Evolutionary conservation across 2,329 filamentous ascomycete genomes (phyloP).

Genomic region (Pseudofabraea citricarpa): DNA sequence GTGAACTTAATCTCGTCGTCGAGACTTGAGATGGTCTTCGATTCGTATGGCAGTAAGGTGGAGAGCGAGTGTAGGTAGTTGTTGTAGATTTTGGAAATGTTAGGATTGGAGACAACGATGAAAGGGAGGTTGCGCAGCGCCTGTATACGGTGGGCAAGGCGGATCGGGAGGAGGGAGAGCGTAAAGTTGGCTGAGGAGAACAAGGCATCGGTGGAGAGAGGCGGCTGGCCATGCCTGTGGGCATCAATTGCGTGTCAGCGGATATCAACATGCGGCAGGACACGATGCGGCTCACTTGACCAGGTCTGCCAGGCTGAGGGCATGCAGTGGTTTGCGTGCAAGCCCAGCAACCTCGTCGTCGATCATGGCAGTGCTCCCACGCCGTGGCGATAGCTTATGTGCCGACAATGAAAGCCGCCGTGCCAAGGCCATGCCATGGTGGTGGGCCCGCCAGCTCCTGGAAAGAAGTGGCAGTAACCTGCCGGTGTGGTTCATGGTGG

Average conservation of each 20-base stretch:
- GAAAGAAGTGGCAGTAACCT: constrained; percentile 32
- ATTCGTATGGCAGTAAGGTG: constrained; percentile 74
- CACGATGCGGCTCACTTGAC: constrained; percentile 60
- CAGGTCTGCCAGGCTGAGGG: constrained; percentile 80
- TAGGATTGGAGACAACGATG: constrained; percentile 96
- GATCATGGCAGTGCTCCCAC: constrained; percentile 45
- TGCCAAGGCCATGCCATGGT: too few species aligned
- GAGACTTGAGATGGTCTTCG: constrained; percentile 59
- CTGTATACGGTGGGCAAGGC: constrained; percentile 90
- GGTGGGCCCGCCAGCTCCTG: too few species aligned
- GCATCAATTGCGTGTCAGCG: constrained; percentile 9
- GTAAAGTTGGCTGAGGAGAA: constrained; percentile 94
- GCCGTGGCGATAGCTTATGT: constrained; percentile 36
- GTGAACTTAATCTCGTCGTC: constrained; percentile 91
- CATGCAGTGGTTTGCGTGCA: constrained; percentile 72
- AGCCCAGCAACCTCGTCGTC: constrained; percentile 77
- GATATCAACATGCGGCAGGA: not conserved
- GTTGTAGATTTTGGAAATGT: constrained; percentile 89
- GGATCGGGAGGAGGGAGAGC: constrained; percentile 83
- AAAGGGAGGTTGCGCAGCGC: constrained; percentile 90
- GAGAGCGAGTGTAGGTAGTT: constrained; percentile 94
- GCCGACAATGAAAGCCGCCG: constrained; percentile 25
- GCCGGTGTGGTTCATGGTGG: constrained; percentile 39
- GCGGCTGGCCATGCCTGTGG: constrained; percentile 70
- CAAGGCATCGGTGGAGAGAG: constrained; percentile 73